These are phyloP conservation scores for Neocatenulostroma microsporum DNA, from an alignment of 2,329 filamentous ascomycete genomes.

Conservation along the genomic window DNA sequence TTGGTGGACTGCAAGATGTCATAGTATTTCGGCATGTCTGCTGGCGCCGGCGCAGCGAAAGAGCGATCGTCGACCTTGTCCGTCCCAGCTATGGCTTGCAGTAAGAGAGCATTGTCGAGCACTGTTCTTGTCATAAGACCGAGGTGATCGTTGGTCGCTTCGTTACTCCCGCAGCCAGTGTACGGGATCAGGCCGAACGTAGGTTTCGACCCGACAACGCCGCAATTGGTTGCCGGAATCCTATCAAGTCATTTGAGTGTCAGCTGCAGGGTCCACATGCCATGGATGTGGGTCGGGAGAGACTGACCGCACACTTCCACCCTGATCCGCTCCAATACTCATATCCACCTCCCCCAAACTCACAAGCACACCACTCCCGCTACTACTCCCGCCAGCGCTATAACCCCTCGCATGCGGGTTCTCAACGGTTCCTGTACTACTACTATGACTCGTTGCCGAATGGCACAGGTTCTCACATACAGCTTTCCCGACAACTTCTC, in stretches of 20 bases:
- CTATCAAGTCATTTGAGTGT: slow-evolving; percentile 8
- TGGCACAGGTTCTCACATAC: slow-evolving; percentile 43
- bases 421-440: slow-evolving; percentile 27
- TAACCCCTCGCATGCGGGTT: slow-evolving; percentile 42
- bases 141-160: slow-evolving; percentile 40
- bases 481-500: slow-evolving; percentile 37
- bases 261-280: neutral
- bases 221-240: slow-evolving; percentile 32
- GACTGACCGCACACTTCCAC: slow-evolving; percentile 29
- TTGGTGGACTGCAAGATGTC: slow-evolving; percentile 13
- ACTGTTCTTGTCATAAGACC: slow-evolving; percentile 41
- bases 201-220: slow-evolving; percentile 36
- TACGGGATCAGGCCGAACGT: slow-evolving; percentile 46
- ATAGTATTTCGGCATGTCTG: slow-evolving; percentile 23
- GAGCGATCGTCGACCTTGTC: slow-evolving; percentile 40
- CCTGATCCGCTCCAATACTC: slow-evolving; percentile 34
- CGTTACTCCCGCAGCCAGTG: slow-evolving; percentile 39
- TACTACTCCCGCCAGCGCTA: slow-evolving; percentile 43
- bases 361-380: slow-evolving; percentile 39
- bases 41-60: slow-evolving; percentile 28
- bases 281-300: neutral
- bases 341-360: slow-evolving; percentile 32
- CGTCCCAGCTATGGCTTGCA: slow-evolving; percentile 41
- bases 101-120: slow-evolving; percentile 37
- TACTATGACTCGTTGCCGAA: slow-evolving; percentile 16